Base-by-base conservation (phyloP, 2,329 filamentous ascomycete genomes). In the Ploettnerulaceae sp. region DNA sequence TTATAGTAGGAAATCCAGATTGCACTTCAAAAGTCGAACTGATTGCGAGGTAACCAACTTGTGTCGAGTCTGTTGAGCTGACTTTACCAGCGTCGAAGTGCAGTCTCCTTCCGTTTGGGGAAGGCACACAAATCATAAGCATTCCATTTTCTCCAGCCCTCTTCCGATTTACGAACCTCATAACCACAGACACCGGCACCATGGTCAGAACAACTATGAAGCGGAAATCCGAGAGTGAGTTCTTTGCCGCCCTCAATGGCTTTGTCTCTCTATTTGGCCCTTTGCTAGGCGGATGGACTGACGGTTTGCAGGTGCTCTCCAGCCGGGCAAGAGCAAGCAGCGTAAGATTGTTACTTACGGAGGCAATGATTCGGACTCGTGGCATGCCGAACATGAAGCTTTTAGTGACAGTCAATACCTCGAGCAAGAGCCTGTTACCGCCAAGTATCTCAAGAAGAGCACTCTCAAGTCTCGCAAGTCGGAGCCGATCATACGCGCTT, bases 161-260 rank as follows among this genome's bases (percentile, higher is more conserved):
- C 32, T 22, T 28, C 9, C 7, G 12, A 12, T n/a, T 25, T 18
- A 18, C 9, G 8, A 26, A 7, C 12, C 15, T 17, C 37, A 3
- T 12, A 25, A 17, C 14, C 7, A 14, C 8, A 17, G 18, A 31
- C 18, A 25, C 5, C 32, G 24, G 4, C 32, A 31, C 4, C 14
- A 54, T 54, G 52, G 43, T 17, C 29, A 47, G 29, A 40, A 47
- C 32, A 11, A 26, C n/a, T 2, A 37, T 9, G 8, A 55, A 55
- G 36, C 47, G 49, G 35, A 59, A 58, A 18, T 56, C 51, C 6
- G 54, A 61, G 37, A 48, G 58, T 58, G 36, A 44, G 50, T 40
- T 24, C 12, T 20, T 37, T 31, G 18, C 15, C 8, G 14, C 4
- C 7, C 7, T n/a, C n/a, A n/a, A n/a, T n/a, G n/a, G n/a, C n/a